A percentile compares a stretch with the other conserved stretches of the same genome.
phyloP scores from a whole-genome alignment of 2,329 filamentous ascomycete species.

The Scorias spongiosa region DNA sequence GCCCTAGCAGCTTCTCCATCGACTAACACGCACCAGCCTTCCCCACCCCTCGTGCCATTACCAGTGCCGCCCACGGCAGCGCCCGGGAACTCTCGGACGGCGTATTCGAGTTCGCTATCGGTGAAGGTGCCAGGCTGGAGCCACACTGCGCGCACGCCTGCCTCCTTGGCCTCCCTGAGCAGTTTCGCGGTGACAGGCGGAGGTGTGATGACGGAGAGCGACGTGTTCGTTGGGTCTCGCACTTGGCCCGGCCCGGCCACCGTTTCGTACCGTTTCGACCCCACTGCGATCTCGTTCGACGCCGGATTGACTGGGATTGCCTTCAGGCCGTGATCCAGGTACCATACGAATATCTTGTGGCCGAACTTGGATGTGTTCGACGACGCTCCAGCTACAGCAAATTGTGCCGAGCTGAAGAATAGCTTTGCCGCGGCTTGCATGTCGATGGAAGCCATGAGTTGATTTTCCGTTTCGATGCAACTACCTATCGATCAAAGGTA shows the following conservation, averaged over 20 bases:
- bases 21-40: slow-evolving; percentile 80
- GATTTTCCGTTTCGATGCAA: too few species aligned
- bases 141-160: slow-evolving; percentile 65
- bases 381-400: slow-evolving; percentile 82
- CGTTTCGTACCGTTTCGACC: slow-evolving; percentile 44
- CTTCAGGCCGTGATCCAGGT: slow-evolving; percentile 57
- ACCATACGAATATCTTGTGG: slow-evolving; percentile 86
- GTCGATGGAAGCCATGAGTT: slow-evolving; percentile 2
- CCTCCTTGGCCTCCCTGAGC: slow-evolving; percentile 59
- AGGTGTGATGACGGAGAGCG: slow-evolving; percentile 75
- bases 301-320: slow-evolving; percentile 75
- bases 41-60: slow-evolving; percentile 48
- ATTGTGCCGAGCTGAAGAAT: slow-evolving; percentile 68
- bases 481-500: too few species aligned
- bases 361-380: slow-evolving; percentile 76
- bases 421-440: slow-evolving; percentile 57
- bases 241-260: slow-evolving; percentile 51
- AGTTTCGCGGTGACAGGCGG: slow-evolving; percentile 60
- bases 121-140: slow-evolving; percentile 84
- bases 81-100: slow-evolving; percentile 48
- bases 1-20: slow-evolving; percentile 56
- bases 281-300: slow-evolving; percentile 47
- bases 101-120: slow-evolving; percentile 56
- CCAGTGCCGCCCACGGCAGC: slow-evolving; percentile 53
- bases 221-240: slow-evolving; percentile 51